A percentile compares a stretch with the other conserved stretches of the same genome.
phyloP scores from a whole-genome alignment of 805 yeast genomes.

The Monosporozyma aerobia region DNA sequence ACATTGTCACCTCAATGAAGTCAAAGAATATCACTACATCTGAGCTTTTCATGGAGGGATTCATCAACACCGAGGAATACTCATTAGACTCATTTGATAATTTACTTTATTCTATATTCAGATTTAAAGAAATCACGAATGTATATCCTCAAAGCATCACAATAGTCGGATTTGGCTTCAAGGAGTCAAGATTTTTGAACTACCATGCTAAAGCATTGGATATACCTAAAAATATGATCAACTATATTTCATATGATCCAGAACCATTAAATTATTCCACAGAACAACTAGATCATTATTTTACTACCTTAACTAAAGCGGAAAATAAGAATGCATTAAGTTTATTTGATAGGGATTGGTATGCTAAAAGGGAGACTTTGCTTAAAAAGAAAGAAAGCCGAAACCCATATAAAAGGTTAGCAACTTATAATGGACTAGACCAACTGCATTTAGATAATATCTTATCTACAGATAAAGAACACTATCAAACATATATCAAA shows the following conservation, averaged over 20 bases:
- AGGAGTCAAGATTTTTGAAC: slow-evolving; percentile 47
- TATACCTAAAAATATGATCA: slow-evolving; percentile 31
- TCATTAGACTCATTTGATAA: slow-evolving; percentile 80
- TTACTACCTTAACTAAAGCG: slow-evolving; percentile 35
- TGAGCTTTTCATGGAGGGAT: slow-evolving; percentile 10
- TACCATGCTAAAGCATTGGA: slow-evolving; percentile 47
- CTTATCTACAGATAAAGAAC: slow-evolving; percentile 11
- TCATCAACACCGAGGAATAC: slow-evolving; percentile 51
- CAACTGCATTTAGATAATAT: slow-evolving; percentile 7
- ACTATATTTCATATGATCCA: slow-evolving; percentile 54
- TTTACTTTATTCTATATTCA: slow-evolving; percentile 48
- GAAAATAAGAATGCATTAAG: slow-evolving; percentile 47
- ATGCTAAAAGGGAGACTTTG: slow-evolving; percentile 42
- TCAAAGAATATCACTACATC: slow-evolving; percentile 7
- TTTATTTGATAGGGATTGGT: slow-evolving; percentile 48
- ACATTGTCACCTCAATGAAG: slow-evolving; percentile 1
- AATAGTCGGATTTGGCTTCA: slow-evolving; percentile 70
- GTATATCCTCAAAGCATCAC: slow-evolving; percentile 44
- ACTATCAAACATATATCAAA: slow-evolving; percentile 14
- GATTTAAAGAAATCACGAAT: slow-evolving; percentile 40
- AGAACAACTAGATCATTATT: slow-evolving; percentile 32
- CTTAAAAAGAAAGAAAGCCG: slow-evolving; percentile 41
- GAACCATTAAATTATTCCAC: slow-evolving; percentile 30
- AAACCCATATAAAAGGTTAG: slow-evolving; percentile 45
- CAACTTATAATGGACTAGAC: slow-evolving; percentile 28